Conservation (phyloP, 1,284 basidiomycete species). For the Mycena sp. region DNA sequence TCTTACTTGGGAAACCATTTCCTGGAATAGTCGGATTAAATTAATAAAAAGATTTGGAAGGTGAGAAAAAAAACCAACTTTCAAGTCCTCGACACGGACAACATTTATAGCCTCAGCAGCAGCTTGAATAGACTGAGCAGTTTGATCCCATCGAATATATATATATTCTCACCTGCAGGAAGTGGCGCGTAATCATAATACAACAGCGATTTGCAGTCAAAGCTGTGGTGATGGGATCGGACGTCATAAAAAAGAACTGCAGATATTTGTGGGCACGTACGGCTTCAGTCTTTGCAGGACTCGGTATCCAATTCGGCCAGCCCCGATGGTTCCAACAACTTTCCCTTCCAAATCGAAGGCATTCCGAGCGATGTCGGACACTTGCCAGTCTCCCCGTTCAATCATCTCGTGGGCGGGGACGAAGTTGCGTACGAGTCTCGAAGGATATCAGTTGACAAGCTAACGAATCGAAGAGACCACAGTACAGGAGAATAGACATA, state of each 20-base stretch:
- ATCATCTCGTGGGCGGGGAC: constrained; percentile 88
- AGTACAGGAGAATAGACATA: constrained; percentile 43
- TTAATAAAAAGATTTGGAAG: neutral
- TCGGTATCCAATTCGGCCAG: constrained; percentile 90
- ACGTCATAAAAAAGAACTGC: neutral
- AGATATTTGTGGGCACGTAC: neutral
- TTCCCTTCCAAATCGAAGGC: constrained; percentile 93
- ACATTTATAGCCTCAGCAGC: constrained; percentile 79
- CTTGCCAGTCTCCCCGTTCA: constrained; percentile 86
- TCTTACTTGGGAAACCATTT: constrained; percentile 75
- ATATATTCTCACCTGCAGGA: constrained; percentile 54
- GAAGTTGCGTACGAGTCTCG: constrained; percentile 90
- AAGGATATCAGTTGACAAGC: constrained; percentile 46
- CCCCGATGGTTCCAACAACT: constrained; percentile 90
- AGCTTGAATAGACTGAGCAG: constrained; percentile 45
- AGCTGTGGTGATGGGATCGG: constrained; percentile 47
- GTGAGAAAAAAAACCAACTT: constrained; percentile 45
- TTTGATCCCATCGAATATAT: neutral
- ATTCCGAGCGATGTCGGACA: constrained; percentile 82
- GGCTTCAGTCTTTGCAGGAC: constrained; percentile 89
- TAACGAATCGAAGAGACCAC: neutral
- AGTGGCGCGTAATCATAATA: constrained; percentile 94
- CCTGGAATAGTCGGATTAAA: constrained; percentile 43
- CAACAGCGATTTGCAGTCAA: constrained; percentile 91
- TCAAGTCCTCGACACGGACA: constrained; percentile 83